Conservation (phyloP, 2,329 filamentous ascomycete species). For the Talaromyces sp. region DNA sequence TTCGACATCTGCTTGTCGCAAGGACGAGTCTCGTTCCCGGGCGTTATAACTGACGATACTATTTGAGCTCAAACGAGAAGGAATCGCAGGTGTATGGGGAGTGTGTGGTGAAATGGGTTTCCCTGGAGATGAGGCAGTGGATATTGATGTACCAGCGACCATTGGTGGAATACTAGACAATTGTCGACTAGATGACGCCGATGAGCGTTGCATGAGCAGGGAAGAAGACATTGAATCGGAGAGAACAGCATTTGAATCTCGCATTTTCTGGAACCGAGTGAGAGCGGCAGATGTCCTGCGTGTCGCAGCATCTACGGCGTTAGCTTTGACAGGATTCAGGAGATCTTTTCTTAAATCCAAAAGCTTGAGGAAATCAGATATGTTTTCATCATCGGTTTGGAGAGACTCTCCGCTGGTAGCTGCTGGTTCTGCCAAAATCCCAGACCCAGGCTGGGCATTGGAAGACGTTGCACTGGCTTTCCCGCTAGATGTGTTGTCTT, state of each 20-base stretch:
- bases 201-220: slow-evolving; percentile 74
- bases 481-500: slow-evolving; percentile 54
- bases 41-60: slow-evolving; percentile 67
- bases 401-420: slow-evolving; percentile 59
- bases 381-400: slow-evolving; percentile 83
- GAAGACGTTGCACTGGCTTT: slow-evolving; percentile 47
- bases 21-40: slow-evolving; percentile 27
- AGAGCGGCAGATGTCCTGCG: slow-evolving; percentile 74
- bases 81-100: slow-evolving; percentile 87
- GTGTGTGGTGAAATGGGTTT: slow-evolving; percentile 87
- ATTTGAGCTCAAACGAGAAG: slow-evolving; percentile 86
- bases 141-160: slow-evolving; percentile 63
- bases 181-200: slow-evolving; percentile 69
- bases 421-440: slow-evolving; percentile 64
- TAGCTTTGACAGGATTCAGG: slow-evolving; percentile 55
- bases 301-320: slow-evolving; percentile 59
- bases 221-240: slow-evolving; percentile 94
- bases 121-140: slow-evolving; percentile 79
- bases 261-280: slow-evolving; percentile 80
- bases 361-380: slow-evolving; percentile 85
- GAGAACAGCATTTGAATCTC: slow-evolving; percentile 78
- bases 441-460: slow-evolving; percentile 65
- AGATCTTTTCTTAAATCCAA: slow-evolving; percentile 86
- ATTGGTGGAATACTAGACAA: slow-evolving; percentile 59
- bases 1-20: slow-evolving; percentile 22